These are phyloP conservation scores for Exidia glandulosa DNA, from an alignment of 768 basidiomycete genomes.

Conservation along the genomic window DNA sequence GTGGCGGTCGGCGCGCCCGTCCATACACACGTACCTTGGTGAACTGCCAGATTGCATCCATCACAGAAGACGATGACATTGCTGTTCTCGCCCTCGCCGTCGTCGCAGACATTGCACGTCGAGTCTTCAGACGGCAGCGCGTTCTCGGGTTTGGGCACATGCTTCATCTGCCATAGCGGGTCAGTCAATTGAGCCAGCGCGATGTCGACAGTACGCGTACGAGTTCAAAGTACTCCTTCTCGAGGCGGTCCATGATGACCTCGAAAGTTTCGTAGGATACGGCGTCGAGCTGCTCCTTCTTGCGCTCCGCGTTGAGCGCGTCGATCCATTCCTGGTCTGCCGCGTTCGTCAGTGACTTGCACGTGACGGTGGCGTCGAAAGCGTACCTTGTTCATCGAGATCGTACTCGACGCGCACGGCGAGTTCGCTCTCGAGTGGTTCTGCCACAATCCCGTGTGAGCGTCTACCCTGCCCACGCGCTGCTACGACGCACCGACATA, in stretches of 20 bases:
- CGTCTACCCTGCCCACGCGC: slow-evolving; percentile 47
- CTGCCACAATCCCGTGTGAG: slow-evolving; percentile 26
- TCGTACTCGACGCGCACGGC: slow-evolving; percentile 95
- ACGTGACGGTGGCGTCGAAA: slow-evolving; percentile 43
- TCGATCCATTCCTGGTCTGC: slow-evolving; percentile 95
- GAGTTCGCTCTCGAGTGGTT: slow-evolving; percentile 87
- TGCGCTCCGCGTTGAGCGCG: slow-evolving; percentile 67
- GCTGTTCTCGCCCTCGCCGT: slow-evolving; percentile 95
- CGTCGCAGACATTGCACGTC: slow-evolving; percentile 94
- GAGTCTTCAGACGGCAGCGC: slow-evolving; percentile 91
- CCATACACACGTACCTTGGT: slow-evolving; percentile 63
- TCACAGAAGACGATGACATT: slow-evolving; percentile 99
- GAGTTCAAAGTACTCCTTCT: slow-evolving; percentile 98
- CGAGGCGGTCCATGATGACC: slow-evolving; percentile 91
- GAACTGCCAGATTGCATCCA: slow-evolving; percentile 97
- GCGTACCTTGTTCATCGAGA: slow-evolving; percentile 94
- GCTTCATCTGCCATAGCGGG: slow-evolving; percentile 60
- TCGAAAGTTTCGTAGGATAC: slow-evolving; percentile 85
- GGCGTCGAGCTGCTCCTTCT: slow-evolving; percentile 56
- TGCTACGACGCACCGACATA: slow-evolving; percentile 58
- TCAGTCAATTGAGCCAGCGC: not conserved
- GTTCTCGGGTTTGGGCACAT: slow-evolving; percentile 79
- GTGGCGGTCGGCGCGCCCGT: not conserved
- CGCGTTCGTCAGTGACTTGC: not conserved
- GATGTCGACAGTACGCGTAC: slow-evolving; percentile 32